Percentiles rank a stretch among this genome's conserved stretches.
Conservation (phyloP, 2,329 filamentous ascomycete species). For the Alternaria sp. region DNA sequence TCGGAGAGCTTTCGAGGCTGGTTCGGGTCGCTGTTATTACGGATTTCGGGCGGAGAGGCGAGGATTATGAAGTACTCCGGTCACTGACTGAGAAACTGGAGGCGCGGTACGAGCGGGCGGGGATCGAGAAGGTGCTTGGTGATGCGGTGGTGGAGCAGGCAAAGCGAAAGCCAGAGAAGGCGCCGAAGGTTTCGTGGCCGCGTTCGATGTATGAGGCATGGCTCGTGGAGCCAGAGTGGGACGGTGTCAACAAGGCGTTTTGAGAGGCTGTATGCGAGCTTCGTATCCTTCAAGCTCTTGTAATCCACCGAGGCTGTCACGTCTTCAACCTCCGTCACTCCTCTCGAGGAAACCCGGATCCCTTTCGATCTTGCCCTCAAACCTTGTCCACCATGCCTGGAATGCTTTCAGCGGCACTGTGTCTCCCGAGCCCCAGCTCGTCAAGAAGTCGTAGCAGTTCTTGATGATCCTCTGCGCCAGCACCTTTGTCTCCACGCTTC, state of each 20-base stretch:
- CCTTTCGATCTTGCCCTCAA: conserved; percentile 81
- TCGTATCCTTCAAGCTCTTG: neutral
- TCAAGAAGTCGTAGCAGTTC: conserved; percentile 95
- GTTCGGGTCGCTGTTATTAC: conserved; percentile 48
- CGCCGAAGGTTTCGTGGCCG: conserved; percentile 48
- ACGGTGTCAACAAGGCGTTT: conserved; percentile 41
- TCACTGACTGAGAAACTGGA: conserved; percentile 32
- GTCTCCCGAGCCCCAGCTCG: conserved; percentile 81
- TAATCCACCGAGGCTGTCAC: neutral
- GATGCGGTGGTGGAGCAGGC: conserved; percentile 53
- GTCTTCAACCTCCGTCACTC: conserved; percentile 56
- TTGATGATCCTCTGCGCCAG: conserved; percentile 93
- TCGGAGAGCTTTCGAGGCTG: conserved; percentile 47
- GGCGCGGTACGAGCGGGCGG: conserved; percentile 39
- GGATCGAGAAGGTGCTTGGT: conserved; percentile 53
- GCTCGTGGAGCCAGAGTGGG: conserved; percentile 36
- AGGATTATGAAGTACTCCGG: conserved; percentile 24
- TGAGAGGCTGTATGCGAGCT: conserved; percentile 9
- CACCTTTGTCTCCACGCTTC: conserved; percentile 69
- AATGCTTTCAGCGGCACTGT: conserved; percentile 94
- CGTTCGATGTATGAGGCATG: conserved; percentile 35
- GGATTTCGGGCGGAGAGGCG: conserved; percentile 47
- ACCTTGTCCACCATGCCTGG: conserved; percentile 97
- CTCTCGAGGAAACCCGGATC: conserved; percentile 91
- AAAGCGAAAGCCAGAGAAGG: conserved; percentile 46